Conservation (phyloP, 139 green algal species). For the Closterium sp. region DNA sequence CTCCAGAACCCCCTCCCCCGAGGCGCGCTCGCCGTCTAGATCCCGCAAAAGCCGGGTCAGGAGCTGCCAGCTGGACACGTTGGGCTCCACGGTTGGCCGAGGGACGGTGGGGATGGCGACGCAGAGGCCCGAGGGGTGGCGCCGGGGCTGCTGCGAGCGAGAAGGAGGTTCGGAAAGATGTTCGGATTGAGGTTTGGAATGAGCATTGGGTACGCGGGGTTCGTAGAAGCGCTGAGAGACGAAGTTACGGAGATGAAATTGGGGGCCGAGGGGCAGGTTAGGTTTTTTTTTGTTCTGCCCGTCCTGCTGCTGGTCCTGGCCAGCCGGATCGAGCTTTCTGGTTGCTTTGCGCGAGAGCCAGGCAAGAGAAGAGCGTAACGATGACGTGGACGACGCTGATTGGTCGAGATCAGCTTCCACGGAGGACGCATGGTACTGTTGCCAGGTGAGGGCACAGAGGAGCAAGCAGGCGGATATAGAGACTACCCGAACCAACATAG, state of each 20-base stretch:
- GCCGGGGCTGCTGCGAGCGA: background rate
- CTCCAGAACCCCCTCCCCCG: background rate
- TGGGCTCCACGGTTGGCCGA: background rate
- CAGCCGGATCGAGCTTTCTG: background rate
- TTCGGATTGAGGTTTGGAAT: background rate
- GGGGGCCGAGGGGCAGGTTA: background rate
- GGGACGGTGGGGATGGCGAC: background rate
- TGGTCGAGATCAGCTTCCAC: background rate
- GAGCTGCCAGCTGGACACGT: background rate
- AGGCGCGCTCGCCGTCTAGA: background rate
- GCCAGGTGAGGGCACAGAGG: background rate
- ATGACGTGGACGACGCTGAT: background rate
- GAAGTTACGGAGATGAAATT: background rate
- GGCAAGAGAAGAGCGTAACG: background rate
- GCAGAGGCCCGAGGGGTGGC: background rate
- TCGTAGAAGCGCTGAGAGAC: background rate
- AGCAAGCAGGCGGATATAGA: background rate
- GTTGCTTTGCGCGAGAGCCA: background rate
- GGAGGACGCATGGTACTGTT: background rate
- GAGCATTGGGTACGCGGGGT: background rate
- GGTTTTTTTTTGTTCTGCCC: background rate
- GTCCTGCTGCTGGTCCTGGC: background rate
- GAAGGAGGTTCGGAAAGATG: background rate
- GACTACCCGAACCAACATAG: background rate
- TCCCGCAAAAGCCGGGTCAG: background rate